These are phyloP conservation scores for Candida tallmaniae DNA, from an alignment of 805 yeast genomes.

Conservation along the genomic window DNA sequence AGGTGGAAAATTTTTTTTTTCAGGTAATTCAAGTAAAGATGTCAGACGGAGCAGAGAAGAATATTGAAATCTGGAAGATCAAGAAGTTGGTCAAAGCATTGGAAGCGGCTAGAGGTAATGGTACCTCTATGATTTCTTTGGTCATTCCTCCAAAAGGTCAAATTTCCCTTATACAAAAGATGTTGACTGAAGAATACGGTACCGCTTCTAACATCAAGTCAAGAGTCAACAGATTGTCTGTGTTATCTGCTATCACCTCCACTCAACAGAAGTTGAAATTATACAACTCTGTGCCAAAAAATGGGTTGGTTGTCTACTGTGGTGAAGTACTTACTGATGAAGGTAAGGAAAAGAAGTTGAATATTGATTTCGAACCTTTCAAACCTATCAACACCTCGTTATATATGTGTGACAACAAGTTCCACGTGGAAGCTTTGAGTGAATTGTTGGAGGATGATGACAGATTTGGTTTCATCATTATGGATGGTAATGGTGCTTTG, in stretches of 20 bases:
- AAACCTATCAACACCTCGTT: constrained; percentile 96
- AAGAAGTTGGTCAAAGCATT: constrained; percentile 86
- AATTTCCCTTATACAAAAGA: constrained; percentile 78
- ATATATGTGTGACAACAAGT: constrained; percentile 95
- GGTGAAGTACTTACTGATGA: constrained; percentile 97
- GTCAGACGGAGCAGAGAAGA: constrained; percentile 81
- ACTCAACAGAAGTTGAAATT: constrained; percentile 95
- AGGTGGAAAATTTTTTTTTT: too few relatives aligned
- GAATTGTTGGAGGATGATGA: constrained; percentile 95
- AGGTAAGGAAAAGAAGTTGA: constrained; percentile 95
- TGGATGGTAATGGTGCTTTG: constrained; percentile 99
- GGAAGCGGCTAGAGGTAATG: constrained; percentile 94
- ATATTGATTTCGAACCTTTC: constrained; percentile 97
- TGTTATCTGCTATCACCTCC: constrained; percentile 93
- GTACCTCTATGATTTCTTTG: constrained; percentile 97
- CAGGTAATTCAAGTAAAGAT: constrained; percentile 6
- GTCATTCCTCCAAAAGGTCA: constrained; percentile 96
- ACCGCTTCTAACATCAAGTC: constrained; percentile 98
- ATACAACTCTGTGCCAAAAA: constrained; percentile 84
- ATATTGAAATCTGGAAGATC: constrained; percentile 98
- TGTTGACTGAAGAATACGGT: constrained; percentile 97
- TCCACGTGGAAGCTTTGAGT: constrained; percentile 94
- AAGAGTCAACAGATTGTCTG: constrained; percentile 94
- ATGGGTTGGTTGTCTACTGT: constrained; percentile 94
- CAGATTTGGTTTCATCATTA: constrained; percentile 93